Evolutionary conservation across 2,329 filamentous ascomycete species (phyloP), one percentile per base, ranked within the genome.

Genomic region (Cladophialophora psammophila): DNA sequence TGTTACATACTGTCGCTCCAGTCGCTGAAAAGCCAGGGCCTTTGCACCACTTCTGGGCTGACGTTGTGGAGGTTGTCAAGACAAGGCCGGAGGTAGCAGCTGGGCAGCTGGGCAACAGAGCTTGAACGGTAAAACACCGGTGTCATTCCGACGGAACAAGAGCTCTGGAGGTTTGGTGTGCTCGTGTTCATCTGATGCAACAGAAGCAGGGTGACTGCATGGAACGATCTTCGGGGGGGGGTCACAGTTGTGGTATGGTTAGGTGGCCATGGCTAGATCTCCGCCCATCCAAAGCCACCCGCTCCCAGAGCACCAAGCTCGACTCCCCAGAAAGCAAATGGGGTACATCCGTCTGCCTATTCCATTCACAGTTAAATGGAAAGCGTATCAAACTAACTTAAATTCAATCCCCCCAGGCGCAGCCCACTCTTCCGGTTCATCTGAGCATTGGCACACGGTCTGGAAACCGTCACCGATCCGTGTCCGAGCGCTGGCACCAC

Each of bases 11-110:
- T 8, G 45, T 40, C n/a, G 59, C 32, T 60, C 57, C 32, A 36
- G 40, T 15, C 18, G 31, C 26, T 35, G 32, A 34, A 61, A 53
- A 26, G 2, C 34, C 34, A 53, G 26, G 45, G 42, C 35, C 20
- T 26, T 6, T 26, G 58, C 38, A 63, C 18, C 32, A 67, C 13
- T 40, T 60, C 60, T 67, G 48, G 65, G 60, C 60, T 67, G 65
- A 64, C 65, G 65, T 48, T 36, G 31, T 56, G 53, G 58, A 63
- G 53, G 34, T 54, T 53, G 53, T 48, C 38, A 58, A 32, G 34
- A 36, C 18, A 13, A 50, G n/a, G 31, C 36, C 53, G 42, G 26
- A 26, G 2, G 26, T 26, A 26, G 26, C 26, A 26, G 26, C 26
- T 26, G 26, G 26, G 63, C 57, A 35, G n/a, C 57, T 65, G 36